Evolutionary conservation across 202 grass and related monocot species (phyloP).

Genomic region (Schoenoplectus triqueter): DNA sequence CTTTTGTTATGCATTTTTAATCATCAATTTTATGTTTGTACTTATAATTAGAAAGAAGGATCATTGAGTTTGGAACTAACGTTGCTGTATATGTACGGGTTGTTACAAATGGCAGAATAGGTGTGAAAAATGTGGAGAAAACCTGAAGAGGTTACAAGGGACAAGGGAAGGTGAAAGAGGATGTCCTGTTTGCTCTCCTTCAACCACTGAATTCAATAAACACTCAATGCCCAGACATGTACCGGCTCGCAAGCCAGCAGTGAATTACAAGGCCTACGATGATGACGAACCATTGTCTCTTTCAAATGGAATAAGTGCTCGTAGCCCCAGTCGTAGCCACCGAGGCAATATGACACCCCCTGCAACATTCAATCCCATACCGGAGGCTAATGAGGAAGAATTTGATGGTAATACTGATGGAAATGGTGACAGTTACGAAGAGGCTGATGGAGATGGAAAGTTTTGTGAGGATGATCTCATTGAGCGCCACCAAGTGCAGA

Average conservation of each 20-base stretch:
- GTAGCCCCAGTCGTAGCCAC: not conserved
- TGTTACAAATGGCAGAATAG: constrained; percentile 29
- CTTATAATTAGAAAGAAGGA: not conserved
- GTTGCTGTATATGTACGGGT: not conserved
- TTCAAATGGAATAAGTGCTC: not conserved
- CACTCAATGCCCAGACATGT: not conserved
- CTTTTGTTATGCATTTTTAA: too few species aligned
- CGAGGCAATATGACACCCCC: constrained; percentile 33
- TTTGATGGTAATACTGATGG: constrained; percentile 16
- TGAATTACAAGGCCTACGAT: constrained; percentile 62
- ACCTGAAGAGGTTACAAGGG: constrained; percentile 14
- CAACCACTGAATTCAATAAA: constrained; percentile 28
- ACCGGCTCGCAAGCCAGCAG: not conserved
- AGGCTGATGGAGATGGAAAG: constrained; percentile 46
- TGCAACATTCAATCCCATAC: constrained; percentile 80
- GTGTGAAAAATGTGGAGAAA: constrained; percentile 36
- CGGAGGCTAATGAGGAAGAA: constrained; percentile 69
- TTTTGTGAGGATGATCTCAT: not conserved
- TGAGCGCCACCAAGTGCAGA: not conserved
- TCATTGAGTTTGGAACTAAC: not conserved
- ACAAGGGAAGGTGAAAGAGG: constrained; percentile 1
- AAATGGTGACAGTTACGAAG: not conserved
- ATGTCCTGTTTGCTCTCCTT: constrained; percentile 73
- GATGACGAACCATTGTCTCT: constrained; percentile 74
- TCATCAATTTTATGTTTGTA: not conserved